Conservation (phyloP, 208 protist species). For the Leishmania guyanensis region DNA sequence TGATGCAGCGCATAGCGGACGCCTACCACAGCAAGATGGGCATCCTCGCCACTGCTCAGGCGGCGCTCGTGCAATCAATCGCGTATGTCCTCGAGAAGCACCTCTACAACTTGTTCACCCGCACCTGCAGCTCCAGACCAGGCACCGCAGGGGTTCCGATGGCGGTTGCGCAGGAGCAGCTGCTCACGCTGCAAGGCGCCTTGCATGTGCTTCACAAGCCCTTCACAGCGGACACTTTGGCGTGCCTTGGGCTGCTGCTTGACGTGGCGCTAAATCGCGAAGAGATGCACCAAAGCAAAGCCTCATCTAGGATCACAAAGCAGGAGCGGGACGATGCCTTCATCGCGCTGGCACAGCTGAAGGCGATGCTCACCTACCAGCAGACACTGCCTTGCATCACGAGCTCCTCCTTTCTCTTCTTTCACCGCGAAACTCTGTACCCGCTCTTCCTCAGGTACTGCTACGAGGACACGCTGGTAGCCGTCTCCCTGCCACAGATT, state of each 20-base stretch:
- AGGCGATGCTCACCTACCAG: conserved; percentile 67
- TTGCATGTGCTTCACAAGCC: conserved; percentile 71
- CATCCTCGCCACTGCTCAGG: conserved; percentile 76
- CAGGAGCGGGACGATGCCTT: conserved; percentile 61
- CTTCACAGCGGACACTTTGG: conserved; percentile 56
- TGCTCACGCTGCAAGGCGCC: conserved; percentile 58
- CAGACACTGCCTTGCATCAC: conserved; percentile 45
- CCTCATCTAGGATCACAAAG: conserved; percentile 27
- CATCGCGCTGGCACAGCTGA: conserved; percentile 72
- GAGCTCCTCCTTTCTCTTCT: conserved; percentile 92
- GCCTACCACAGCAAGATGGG: conserved; percentile 82
- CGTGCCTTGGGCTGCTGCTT: conserved; percentile 64
- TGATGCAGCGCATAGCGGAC: conserved; percentile 88
- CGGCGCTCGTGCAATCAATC: conserved; percentile 73
- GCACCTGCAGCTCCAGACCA: conserved; percentile 15
- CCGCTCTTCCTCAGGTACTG: conserved; percentile 83
- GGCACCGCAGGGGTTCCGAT: neutral
- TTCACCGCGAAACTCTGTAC: conserved; percentile 80
- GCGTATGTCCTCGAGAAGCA: conserved; percentile 70
- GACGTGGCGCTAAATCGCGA: conserved; percentile 61
- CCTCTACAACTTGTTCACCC: conserved; percentile 53
- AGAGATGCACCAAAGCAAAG: conserved; percentile 4
- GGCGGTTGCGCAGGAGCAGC: conserved; percentile 43
- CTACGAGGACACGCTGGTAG: conserved; percentile 67
- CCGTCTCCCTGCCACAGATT: conserved; percentile 66